Evolutionary conservation across 345 rosid genomes (phyloP), one percentile per base, ranked within the genome.

Genomic region (Salix viminalis): DNA sequence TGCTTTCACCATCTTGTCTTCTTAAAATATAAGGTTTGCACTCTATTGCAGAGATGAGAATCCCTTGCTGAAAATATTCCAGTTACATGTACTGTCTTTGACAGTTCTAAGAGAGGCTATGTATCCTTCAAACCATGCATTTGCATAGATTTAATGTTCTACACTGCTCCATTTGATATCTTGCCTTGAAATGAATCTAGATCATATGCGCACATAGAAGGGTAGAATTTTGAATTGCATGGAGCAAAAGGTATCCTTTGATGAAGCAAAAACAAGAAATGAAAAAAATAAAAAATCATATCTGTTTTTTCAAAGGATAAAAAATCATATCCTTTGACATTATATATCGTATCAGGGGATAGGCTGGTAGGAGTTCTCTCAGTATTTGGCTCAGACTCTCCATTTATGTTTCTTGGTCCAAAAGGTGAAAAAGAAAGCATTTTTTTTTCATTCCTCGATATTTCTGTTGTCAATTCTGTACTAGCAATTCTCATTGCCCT

Each of bases 91-190:
- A 76, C 89, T 88, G 79, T 89, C 90, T 65, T 75, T 91, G 82
- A 89, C 86, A 77, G 92, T 91, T 84, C 87, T 91, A 61, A 87
- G 90, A 67, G 95, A 91, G 85, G 92, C 95, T 67, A 83, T 82
- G 95, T 91, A 91, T 91, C 95, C 95, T 89, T 82, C 16, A 56
- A 70, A 60, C 65, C 24, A 23, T 24, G 24, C 44, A 66, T 21
- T 5, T 24, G 34, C 23, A 28, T 11, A 21, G 30, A 67, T 60
- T 73, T 48, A 58, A 73, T 58, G 54, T 26, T 21, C 39, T n/a
- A 67, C 19, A 46, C 4, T 48, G 24, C 60, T 32, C 44, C n/a
- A 15, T 46, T 46, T 46, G 18, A 46, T 46, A 46, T 14, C 18
- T 46, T 46, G 52, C 52, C 52, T 46, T 12, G 0, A 46, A 46